Conservation (phyloP, 177 flowering plant genomes). For the Tripterygium wilfordii region DNA sequence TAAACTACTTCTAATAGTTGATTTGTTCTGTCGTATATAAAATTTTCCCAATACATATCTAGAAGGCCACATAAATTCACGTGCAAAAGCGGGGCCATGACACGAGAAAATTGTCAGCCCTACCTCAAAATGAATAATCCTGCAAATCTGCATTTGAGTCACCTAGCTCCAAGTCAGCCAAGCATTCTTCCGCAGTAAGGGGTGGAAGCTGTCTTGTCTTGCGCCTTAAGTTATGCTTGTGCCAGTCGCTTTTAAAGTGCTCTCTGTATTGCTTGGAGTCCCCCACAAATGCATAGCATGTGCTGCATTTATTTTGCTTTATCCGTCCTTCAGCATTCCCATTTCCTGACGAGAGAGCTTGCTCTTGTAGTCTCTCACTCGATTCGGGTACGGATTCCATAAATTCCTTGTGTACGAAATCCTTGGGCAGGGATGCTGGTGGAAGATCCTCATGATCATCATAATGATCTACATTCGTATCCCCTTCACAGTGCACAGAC, state of each 20-base stretch:
- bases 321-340: constrained; percentile 31
- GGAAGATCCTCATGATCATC: constrained; percentile 54
- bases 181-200: constrained; percentile 75
- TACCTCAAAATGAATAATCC: constrained; percentile 86
- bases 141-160: constrained; percentile 62
- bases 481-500: constrained; percentile 75
- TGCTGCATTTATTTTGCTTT: constrained; percentile 76
- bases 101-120: too few species aligned
- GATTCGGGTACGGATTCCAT: constrained; percentile 26
- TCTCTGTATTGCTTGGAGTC: constrained; percentile 77
- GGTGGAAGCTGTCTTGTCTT: constrained; percentile 92
- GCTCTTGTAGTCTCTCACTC: constrained; percentile 56
- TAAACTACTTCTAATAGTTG: too few species aligned
- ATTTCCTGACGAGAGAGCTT: constrained; percentile 33
- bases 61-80: too few species aligned
- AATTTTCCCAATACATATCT: too few species aligned
- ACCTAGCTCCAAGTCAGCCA: constrained; percentile 56
- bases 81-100: too few species aligned
- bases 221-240: constrained; percentile 84
- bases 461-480: constrained; percentile 54
- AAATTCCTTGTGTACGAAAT: constrained; percentile 20
- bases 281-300: constrained; percentile 76
- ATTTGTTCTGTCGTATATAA: too few species aligned
- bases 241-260: constrained; percentile 95
- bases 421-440: constrained; percentile 18